Base-by-base conservation (phyloP, 352 stramenopile species). In the Phytophthora macrochlamydospora region DNA sequence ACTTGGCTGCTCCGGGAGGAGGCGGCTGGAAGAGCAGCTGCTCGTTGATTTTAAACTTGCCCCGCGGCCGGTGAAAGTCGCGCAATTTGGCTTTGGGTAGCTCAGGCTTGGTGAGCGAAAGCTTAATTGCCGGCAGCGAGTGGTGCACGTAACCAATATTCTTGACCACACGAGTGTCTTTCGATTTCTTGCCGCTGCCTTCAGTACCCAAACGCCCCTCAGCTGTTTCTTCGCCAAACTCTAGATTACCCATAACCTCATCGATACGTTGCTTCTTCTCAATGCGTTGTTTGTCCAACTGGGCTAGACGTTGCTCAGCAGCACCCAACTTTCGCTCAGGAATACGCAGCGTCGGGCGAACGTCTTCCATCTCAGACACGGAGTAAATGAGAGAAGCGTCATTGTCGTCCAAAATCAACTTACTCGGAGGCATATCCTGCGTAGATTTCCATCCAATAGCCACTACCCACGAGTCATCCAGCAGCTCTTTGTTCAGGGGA, bases 41-140 rank as follows among this genome's bases (percentile, higher is more conserved):
- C 48, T 94, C 88, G 51, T 91, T 93, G 51, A 94, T 94, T 71
- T 94, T 93, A 57, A 96, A 96, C 50, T 92, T 93, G 35, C 84
- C 84, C 9, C 88, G 83, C 29, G 88, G 88, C 11, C 88, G 78
- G 69, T 96, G 88, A 50, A 94, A 93, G 40, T 93, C 86, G 5
- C 88, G 83, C 35, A 96, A 55, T 46, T 94, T 93, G 1, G 85
- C 59, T 64, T 94, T 93, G 2, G 86, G 83, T 0, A 96, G 74
- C 68, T 96, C 88, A 18, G 88, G 85, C 37, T 95, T 95, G 5
- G 85, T 94, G 51, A 94, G 75, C 37, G 83, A 91, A 28, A 95
- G 76, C 70, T 96, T 94, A 68, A 94, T 94, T 8, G 88, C 88
- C n/a, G 85, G 86, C 9, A 96, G 69, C 12, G 86, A 94, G 65